Conservation (phyloP, 2,329 filamentous ascomycete genomes). For the Apiospora malaysiana region DNA sequence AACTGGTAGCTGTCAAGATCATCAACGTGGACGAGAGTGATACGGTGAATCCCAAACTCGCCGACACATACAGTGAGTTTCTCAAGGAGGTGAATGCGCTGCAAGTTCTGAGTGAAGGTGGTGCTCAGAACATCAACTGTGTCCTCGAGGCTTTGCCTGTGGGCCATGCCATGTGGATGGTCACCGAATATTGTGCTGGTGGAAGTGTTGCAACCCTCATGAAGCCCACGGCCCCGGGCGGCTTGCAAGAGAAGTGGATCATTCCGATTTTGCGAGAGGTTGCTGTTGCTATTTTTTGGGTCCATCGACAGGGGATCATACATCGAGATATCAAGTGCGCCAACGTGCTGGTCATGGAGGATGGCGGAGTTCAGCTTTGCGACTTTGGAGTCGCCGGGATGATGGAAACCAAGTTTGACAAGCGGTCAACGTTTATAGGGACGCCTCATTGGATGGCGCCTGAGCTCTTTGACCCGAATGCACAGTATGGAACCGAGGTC, state of each 20-base stretch:
- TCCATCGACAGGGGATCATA: conserved; percentile 72
- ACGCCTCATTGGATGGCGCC: conserved; percentile 89
- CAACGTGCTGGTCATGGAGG: conserved; percentile 80
- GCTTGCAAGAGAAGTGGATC: conserved; percentile 74
- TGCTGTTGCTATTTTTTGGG: conserved; percentile 69
- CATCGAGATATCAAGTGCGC: conserved; percentile 77
- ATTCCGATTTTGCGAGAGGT: conserved; percentile 71
- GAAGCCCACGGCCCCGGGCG: conserved; percentile 69
- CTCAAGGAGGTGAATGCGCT: conserved; percentile 73
- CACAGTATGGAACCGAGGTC: conserved; percentile 72
- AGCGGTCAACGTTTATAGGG: conserved; percentile 80
- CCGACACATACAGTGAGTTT: conserved; percentile 72
- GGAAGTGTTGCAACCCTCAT: conserved; percentile 79
- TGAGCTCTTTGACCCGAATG: conserved; percentile 71
- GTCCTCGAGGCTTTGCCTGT: conserved; percentile 81
- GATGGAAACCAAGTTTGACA: conserved; percentile 76
- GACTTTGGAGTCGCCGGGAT: conserved; percentile 85
- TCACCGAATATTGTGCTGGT: conserved; percentile 85
- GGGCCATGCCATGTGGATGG: conserved; percentile 83
- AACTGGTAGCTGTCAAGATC: conserved; percentile 78
- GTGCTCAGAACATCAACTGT: conserved; percentile 80
- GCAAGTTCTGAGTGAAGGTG: conserved; percentile 74
- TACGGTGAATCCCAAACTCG: conserved; percentile 66
- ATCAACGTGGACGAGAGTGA: conserved; percentile 84
- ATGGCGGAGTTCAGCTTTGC: conserved; percentile 78